Conservation (phyloP, 2,329 filamentous ascomycete genomes). For the Arthrobotrys megalospora region DNA sequence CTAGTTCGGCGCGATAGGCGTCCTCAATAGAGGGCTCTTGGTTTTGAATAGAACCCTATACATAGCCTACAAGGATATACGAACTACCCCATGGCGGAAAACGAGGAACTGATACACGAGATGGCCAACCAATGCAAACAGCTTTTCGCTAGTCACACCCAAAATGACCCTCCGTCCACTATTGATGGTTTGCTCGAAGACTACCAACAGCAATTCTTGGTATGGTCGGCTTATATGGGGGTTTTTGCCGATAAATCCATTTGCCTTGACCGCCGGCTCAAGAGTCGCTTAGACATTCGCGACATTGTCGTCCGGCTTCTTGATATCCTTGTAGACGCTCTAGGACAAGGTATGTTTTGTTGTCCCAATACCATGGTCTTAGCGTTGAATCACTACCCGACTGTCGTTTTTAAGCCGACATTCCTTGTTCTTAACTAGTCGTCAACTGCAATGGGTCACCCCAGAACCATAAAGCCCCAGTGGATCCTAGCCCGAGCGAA, state of each 20-base stretch:
- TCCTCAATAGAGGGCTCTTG: too few relatives aligned
- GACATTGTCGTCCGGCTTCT: slow-evolving; percentile 4
- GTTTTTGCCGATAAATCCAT: slow-evolving; percentile 13
- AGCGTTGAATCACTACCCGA: too few relatives aligned
- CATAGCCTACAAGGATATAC: too few relatives aligned
- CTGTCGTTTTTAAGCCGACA: too few relatives aligned
- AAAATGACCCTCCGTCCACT: background rate
- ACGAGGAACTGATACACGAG: background rate
- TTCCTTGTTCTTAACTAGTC: too few relatives aligned
- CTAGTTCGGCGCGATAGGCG: too few relatives aligned
- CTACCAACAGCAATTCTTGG: slow-evolving; percentile 12
- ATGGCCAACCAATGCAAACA: background rate
- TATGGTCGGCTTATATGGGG: slow-evolving; percentile 19
- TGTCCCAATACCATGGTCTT: too few relatives aligned
- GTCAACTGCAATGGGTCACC: background rate
- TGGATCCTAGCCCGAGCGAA: background rate
- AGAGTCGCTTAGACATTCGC: background rate
- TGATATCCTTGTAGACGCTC: background rate
- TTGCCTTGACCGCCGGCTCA: slow-evolving; percentile 10
- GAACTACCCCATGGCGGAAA: background rate
- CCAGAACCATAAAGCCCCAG: background rate
- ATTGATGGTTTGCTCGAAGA: background rate
- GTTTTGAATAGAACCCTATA: too few relatives aligned
- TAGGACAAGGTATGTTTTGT: background rate
- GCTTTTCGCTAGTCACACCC: background rate